Conservation (phyloP, 139 green algal genomes). For the Pleodorina starrii region DNA sequence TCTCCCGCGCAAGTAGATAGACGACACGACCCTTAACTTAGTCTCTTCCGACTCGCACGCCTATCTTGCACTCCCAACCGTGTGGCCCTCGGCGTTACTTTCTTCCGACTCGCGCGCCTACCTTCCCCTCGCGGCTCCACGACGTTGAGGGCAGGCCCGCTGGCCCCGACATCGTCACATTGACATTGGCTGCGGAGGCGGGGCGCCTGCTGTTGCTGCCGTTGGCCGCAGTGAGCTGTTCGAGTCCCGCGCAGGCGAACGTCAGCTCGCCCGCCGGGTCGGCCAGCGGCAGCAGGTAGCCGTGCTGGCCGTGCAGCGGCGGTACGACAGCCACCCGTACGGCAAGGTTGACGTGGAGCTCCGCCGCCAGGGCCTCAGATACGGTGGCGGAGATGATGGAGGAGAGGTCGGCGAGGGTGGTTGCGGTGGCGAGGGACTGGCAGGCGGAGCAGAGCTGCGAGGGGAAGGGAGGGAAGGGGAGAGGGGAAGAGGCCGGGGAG, state of each 20-base stretch:
- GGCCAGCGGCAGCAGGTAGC: background rate
- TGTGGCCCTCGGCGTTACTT: too few species aligned
- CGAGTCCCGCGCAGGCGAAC: background rate
- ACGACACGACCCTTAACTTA: too few species aligned
- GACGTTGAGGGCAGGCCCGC: background rate
- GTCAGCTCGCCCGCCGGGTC: background rate
- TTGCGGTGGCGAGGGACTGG: background rate
- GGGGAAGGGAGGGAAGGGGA: background rate
- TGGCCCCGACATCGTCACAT: background rate
- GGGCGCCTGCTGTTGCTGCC: background rate
- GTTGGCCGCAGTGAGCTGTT: background rate
- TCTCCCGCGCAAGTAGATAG: too few species aligned
- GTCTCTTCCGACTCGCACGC: too few species aligned
- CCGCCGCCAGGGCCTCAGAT: background rate
- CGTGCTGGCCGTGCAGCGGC: background rate
- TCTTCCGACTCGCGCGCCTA: background rate
- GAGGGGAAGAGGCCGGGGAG: background rate
- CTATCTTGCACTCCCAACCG: too few species aligned
- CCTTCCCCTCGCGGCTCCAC: background rate
- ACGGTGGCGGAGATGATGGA: background rate
- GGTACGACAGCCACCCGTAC: slow-evolving; percentile 26
- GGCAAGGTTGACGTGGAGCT: slow-evolving; percentile 17
- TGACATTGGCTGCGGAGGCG: background rate
- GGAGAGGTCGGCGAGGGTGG: background rate
- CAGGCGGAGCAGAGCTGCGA: slow-evolving; percentile 4